Conservation (phyloP, 805 yeast genomes). For the Candida nanaspora region DNA sequence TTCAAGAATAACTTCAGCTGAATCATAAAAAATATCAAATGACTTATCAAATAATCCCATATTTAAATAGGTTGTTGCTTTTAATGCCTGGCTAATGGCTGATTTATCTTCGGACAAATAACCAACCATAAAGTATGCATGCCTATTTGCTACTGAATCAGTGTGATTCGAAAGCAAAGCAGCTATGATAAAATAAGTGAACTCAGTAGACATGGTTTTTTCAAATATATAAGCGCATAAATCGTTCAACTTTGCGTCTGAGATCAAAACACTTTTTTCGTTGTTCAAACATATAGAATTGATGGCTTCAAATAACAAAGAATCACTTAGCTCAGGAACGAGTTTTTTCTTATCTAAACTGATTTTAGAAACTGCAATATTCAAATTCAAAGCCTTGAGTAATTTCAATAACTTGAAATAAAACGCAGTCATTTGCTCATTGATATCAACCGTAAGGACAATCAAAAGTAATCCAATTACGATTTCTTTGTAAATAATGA, state of each 20-base stretch:
- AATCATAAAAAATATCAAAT: conserved; percentile 20
- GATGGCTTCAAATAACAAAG: background rate
- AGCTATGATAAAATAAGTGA: conserved; percentile 16
- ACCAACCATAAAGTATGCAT: conserved; percentile 9
- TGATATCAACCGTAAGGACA: conserved; percentile 25
- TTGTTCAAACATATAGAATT: conserved; percentile 1
- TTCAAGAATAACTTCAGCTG: conserved; percentile 21
- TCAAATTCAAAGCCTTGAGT: background rate
- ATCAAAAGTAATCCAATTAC: conserved; percentile 20
- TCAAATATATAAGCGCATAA: conserved; percentile 10
- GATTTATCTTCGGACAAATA: conserved; percentile 13
- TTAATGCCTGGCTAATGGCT: conserved; percentile 17
- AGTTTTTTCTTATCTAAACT: background rate
- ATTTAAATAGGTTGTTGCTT: conserved; percentile 21
- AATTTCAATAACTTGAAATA: conserved; percentile 13
- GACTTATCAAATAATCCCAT: conserved; percentile 18
- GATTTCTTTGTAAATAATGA: conserved; percentile 12
- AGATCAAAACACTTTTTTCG: conserved; percentile 18
- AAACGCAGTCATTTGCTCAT: conserved; percentile 16
- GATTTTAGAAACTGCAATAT: background rate
- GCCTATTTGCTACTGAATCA: background rate
- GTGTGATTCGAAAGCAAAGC: conserved; percentile 8
- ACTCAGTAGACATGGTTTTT: conserved; percentile 11
- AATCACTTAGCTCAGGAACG: background rate
- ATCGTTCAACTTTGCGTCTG: conserved; percentile 16